Evolutionary conservation across 2,329 filamentous ascomycete species (phyloP), one percentile per base, ranked within the genome.

Genomic region (Clarireedia hainanense): DNA sequence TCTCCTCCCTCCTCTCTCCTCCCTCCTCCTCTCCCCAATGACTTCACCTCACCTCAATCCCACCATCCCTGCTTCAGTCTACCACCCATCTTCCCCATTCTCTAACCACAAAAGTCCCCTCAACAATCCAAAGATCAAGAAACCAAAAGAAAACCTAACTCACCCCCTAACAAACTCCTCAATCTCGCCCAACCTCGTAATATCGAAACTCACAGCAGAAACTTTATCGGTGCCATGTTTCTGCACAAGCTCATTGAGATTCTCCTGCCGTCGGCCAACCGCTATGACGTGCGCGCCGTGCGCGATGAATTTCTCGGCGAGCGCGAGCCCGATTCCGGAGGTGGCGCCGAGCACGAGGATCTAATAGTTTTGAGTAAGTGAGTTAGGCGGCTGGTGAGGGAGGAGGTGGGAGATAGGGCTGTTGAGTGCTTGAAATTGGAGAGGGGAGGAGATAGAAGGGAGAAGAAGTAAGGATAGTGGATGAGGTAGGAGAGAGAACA

Each of bases 341-440:
- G 79, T 80, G n/a, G 77, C 77, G 10, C 79, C 78, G 39, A 82
- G 70, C 46, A 84, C 65, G 52, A 84, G 75, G 24, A 80, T 71
- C 39, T 75, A 75, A 49, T 78, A 9, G 27, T 7, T 30, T 30
- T 30, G 27, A 9, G 7, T 27, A 6, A 7, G 26, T 27, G 5
- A 27, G 26, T 20, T 2, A 6, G 7, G 26, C 7, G 27, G 7
- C 7, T 9, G 27, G 27, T 30, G 27, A 20, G 20, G 27, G 27
- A 30, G 27, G 37, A n/a, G 5, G 37, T 5, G 14, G 37, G 6
- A 40, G 37, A 20, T 20, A 20, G 20, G 20, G 20, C 20, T 20
- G 20, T 2, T 20, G 20, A 20, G 20, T 20, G 20, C 20, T 20
- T 20, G 20, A 2, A 20, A 20, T 20, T 20, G 37, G 37, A 17